Conservation (phyloP, 2,329 filamentous ascomycete genomes). For the Aureobasidium sp. region DNA sequence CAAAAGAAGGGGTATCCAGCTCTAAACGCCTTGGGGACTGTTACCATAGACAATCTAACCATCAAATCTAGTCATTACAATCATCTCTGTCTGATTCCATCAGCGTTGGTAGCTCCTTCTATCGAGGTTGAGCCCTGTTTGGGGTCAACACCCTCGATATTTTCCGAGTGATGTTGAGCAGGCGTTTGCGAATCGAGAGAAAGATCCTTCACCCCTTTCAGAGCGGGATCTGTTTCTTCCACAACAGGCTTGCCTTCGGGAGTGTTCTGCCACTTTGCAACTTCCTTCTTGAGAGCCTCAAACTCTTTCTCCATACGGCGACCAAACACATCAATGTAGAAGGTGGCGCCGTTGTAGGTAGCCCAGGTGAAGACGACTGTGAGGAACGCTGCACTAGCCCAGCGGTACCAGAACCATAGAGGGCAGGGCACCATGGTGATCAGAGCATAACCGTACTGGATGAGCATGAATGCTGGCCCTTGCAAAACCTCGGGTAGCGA, state of each 20-base stretch:
- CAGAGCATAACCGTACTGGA: slow-evolving; percentile 86
- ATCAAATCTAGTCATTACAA: background rate
- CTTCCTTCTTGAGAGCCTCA: slow-evolving; percentile 78
- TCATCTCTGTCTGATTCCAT: background rate
- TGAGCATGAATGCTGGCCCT: slow-evolving; percentile 88
- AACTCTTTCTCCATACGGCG: slow-evolving; percentile 95
- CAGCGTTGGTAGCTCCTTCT: background rate
- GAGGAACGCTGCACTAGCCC: slow-evolving; percentile 69
- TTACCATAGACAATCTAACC: background rate
- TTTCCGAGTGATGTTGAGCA: slow-evolving; percentile 16
- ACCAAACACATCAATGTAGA: slow-evolving; percentile 96
- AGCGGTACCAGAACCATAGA: slow-evolving; percentile 85
- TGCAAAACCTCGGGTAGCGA: slow-evolving; percentile 66
- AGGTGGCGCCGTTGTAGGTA: slow-evolving; percentile 93
- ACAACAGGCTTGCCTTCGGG: slow-evolving; percentile 14
- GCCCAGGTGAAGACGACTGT: slow-evolving; percentile 83
- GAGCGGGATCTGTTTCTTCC: slow-evolving; percentile 3
- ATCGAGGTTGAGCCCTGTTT: slow-evolving; percentile 1
- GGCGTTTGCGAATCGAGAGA: background rate
- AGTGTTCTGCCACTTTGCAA: slow-evolving; percentile 72
- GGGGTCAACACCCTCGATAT: slow-evolving; percentile 46
- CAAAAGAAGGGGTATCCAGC: background rate
- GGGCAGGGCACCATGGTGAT: slow-evolving; percentile 92
- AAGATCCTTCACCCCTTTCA: slow-evolving; percentile 7
- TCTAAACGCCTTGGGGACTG: background rate